Percentiles rank a stretch among this genome's conserved stretches.
These are phyloP conservation scores for Aspergillus wentii DNA, from an alignment of 495 filamentous ascomycete species.

Conservation along the genomic window DNA sequence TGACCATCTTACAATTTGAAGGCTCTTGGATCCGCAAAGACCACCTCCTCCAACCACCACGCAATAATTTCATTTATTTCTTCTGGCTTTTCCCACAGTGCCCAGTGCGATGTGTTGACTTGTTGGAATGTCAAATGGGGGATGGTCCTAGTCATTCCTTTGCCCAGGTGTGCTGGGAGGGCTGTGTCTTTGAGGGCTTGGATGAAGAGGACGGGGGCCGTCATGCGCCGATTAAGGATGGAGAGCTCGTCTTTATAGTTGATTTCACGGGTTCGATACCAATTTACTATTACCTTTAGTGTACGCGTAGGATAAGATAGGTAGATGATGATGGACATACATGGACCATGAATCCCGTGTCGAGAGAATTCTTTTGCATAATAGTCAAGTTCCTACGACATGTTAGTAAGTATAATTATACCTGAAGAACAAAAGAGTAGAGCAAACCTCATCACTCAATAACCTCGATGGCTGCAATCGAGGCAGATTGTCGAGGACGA, in stretches of 20 bases:
- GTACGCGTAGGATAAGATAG: neutral
- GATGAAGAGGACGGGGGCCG: conserved; percentile 70
- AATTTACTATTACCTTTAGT: conserved; percentile 51
- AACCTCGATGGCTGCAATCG: conserved; percentile 45
- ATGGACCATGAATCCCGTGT: conserved; percentile 69
- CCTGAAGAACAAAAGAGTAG: conserved; percentile 5
- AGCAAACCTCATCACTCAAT: conserved; percentile 53
- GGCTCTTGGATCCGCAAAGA: conserved; percentile 13
- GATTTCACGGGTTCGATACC: conserved; percentile 69
- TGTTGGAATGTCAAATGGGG: conserved; percentile 54
- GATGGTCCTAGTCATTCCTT: conserved; percentile 61
- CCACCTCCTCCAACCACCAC: conserved; percentile 43
- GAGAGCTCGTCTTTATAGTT: conserved; percentile 73
- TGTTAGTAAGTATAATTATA: conserved; percentile 8
- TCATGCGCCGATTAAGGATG: conserved; percentile 46
- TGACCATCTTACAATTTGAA: conserved; percentile 24
- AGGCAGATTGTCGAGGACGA: conserved; percentile 49
- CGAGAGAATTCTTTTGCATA: conserved; percentile 66
- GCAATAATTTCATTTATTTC: conserved; percentile 47
- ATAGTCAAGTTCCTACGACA: conserved; percentile 60
- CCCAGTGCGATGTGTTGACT: conserved; percentile 67
- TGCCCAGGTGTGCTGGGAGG: conserved; percentile 60
- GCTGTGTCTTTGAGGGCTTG: conserved; percentile 63
- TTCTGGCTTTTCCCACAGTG: conserved; percentile 57
- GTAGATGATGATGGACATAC: conserved; percentile 42